A percentile compares a stretch with the other conserved stretches of the same genome.
Conservation (phyloP, 2,329 filamentous ascomycete species). For the Aspergillus aculeatinus region DNA sequence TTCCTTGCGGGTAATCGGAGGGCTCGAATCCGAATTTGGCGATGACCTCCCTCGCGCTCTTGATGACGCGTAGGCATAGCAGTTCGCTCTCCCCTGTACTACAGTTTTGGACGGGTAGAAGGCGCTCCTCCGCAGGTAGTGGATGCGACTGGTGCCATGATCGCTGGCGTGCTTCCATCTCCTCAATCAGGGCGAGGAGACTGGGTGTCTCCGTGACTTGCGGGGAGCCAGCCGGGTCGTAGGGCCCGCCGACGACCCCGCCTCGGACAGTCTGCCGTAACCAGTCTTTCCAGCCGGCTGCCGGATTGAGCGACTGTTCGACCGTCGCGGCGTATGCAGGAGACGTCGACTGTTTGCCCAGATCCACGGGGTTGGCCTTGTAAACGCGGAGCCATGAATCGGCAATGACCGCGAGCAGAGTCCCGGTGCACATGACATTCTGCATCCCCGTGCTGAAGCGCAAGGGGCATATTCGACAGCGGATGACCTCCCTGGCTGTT, state of each 20-base stretch:
- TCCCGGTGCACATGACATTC: constrained; percentile 49
- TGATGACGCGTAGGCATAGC: constrained; percentile 37
- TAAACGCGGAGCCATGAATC: constrained; percentile 46
- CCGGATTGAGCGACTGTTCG: constrained; percentile 26
- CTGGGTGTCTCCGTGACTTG: constrained; percentile 36
- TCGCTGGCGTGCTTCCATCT: constrained; percentile 45
- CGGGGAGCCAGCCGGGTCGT: constrained; percentile 23
- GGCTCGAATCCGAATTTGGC: constrained; percentile 37
- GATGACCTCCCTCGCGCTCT: constrained; percentile 35
- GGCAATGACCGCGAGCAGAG: constrained; percentile 45
- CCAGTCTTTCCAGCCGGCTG: constrained; percentile 39
- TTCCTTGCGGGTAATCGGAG: constrained; percentile 34
- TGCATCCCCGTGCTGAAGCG: constrained; percentile 44
- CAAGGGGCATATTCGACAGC: constrained; percentile 44
- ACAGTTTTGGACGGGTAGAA: constrained; percentile 5
- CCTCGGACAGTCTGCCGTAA: constrained; percentile 38
- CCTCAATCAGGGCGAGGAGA: constrained; percentile 39
- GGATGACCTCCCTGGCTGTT: constrained; percentile 43
- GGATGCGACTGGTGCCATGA: constrained; percentile 40
- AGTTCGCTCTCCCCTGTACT: constrained; percentile 27
- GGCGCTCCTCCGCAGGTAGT: constrained; percentile 12
- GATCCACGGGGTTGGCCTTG: constrained; percentile 34
- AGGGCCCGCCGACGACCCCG: constrained; percentile 35
- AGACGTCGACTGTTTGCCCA: constrained; percentile 38
- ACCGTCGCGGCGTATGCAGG: constrained; percentile 30